phyloP scores from a whole-genome alignment of 2,329 filamentous ascomycete species.

The Scytalidium sp. region DNA sequence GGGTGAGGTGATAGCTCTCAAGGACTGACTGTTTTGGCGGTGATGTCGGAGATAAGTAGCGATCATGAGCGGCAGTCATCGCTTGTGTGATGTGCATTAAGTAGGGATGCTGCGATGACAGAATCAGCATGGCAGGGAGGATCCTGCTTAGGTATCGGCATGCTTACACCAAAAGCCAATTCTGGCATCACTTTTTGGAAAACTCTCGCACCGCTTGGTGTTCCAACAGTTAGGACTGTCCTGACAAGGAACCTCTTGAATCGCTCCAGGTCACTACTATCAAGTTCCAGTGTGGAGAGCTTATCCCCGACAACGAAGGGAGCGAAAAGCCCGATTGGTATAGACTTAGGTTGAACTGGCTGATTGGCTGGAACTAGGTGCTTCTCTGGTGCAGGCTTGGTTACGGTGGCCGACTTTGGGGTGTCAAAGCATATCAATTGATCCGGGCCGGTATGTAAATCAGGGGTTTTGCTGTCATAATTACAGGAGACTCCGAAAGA shows the following conservation, averaged over 20 bases:
- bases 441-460: constrained; percentile 23
- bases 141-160: neutral
- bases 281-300: constrained; percentile 9
- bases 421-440: neutral
- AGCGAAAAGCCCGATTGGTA: too few relatives aligned
- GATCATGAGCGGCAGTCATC: constrained; percentile 51
- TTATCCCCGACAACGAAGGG: constrained; percentile 2
- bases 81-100: constrained; percentile 53
- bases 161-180: constrained; percentile 38
- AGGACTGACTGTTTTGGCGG: constrained; percentile 23
- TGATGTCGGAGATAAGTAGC: constrained; percentile 30
- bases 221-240: constrained; percentile 39
- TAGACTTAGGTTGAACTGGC: neutral
- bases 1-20: constrained; percentile 45
- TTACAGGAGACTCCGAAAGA: constrained; percentile 46
- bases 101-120: constrained; percentile 14
- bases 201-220: constrained; percentile 23
- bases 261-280: constrained; percentile 26
- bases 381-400: neutral
- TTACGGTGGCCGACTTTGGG: neutral
- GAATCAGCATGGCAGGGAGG: neutral
- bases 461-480: constrained; percentile 33
- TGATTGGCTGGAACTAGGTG: neutral
- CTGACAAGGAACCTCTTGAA: constrained; percentile 40
- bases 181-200: constrained; percentile 33